These are phyloP conservation scores for Kernera saxatilis DNA, from an alignment of 345 rosid species.

Conservation along the genomic window DNA sequence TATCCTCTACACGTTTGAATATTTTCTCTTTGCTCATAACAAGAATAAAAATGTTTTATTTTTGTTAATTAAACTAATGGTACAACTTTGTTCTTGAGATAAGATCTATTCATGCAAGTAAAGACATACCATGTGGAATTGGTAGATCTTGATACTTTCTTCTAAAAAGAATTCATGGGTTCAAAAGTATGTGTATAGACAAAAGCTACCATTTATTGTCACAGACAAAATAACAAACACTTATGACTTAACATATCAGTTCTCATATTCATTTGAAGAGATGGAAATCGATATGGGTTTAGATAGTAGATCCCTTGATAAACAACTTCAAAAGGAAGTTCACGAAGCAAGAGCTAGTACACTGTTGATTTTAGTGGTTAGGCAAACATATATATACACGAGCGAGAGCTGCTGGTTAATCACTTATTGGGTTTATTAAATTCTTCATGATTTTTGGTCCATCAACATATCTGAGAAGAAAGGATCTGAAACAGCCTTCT, in stretches of 20 bases:
- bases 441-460: constrained; percentile 16
- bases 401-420: not conserved
- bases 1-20: constrained; percentile 26
- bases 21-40: not conserved
- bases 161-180: constrained; percentile 14
- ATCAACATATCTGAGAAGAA: constrained; percentile 57
- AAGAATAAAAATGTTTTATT: not conserved
- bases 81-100: constrained; percentile 19
- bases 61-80: not conserved
- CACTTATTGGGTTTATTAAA: not conserved
- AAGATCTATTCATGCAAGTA: constrained; percentile 32
- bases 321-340: not conserved
- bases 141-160: constrained; percentile 21
- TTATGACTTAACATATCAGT: not conserved
- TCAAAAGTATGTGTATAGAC: constrained; percentile 16
- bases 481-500: constrained; percentile 70
- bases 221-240: not conserved
- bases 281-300: not conserved
- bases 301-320: not conserved
- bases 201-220: constrained; percentile 21
- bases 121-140: constrained; percentile 32
- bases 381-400: not conserved
- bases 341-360: not conserved
- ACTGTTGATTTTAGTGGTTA: constrained; percentile 1
- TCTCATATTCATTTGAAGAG: constrained; percentile 6